Conservation (phyloP, 2,329 filamentous ascomycete species). For the Nannizziopsis barbatae region DNA sequence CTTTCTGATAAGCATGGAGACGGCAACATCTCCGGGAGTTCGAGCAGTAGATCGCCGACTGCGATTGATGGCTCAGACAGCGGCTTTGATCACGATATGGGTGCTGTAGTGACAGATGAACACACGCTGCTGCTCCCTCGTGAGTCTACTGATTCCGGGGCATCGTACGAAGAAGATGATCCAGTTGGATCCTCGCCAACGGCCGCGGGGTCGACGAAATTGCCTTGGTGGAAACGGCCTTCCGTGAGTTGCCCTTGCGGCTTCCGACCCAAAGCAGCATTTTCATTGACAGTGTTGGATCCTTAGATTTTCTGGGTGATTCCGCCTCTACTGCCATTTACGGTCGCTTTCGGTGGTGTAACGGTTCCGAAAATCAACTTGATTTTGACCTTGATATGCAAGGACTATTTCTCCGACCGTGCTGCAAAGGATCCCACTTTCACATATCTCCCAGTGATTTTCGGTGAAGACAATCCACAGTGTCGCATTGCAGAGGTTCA, state of each 20-base stretch:
- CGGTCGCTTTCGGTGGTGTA: conserved; percentile 73
- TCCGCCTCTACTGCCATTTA: conserved; percentile 67
- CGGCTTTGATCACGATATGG: not conserved
- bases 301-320: conserved; percentile 70
- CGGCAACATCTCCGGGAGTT: not conserved
- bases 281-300: conserved; percentile 11
- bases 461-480: conserved; percentile 62
- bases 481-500: conserved; percentile 73
- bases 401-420: conserved; percentile 64
- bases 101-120: conserved; percentile 3
- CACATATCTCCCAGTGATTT: conserved; percentile 51
- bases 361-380: conserved; percentile 80
- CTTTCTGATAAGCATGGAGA: not conserved
- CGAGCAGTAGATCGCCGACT: not conserved
- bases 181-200: not conserved
- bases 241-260: conserved; percentile 32
- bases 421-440: conserved; percentile 48
- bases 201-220: conserved; percentile 1
- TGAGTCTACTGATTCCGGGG: not conserved
- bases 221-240: conserved; percentile 37
- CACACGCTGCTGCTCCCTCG: conserved; percentile 8
- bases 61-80: not conserved
- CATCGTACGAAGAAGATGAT: not conserved
- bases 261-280: not conserved
- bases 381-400: conserved; percentile 73